phyloP scores from a whole-genome alignment of 1,139 yeast species.

The Candida tetrigidarum region DNA sequence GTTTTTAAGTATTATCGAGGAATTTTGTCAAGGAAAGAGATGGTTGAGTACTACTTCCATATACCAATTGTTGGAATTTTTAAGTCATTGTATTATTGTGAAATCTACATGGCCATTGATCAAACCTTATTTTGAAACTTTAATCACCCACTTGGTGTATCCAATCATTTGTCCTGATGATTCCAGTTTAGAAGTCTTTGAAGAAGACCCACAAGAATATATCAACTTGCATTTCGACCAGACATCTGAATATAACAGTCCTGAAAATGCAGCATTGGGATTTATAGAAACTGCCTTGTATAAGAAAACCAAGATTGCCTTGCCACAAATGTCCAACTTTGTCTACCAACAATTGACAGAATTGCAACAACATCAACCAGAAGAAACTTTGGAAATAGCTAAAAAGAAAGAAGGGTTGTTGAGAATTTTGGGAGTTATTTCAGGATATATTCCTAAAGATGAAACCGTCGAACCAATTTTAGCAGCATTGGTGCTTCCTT shows the following conservation, averaged over 20 bases:
- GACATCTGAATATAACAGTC: slow-evolving; percentile 59
- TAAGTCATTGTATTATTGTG: slow-evolving; percentile 71
- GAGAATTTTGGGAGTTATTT: slow-evolving; percentile 75
- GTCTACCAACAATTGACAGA: slow-evolving; percentile 58
- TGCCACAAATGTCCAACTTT: slow-evolving; percentile 69
- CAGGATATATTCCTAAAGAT: slow-evolving; percentile 66
- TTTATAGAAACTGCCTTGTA: slow-evolving; percentile 67
- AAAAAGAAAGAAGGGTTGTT: slow-evolving; percentile 80
- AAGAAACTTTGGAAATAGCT: slow-evolving; percentile 61
- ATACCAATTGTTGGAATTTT: slow-evolving; percentile 67
- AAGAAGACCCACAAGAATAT: slow-evolving; percentile 89
- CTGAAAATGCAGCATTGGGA: slow-evolving; percentile 72
- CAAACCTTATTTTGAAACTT: slow-evolving; percentile 67
- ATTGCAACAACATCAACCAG: slow-evolving; percentile 34
- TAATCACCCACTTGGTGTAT: slow-evolving; percentile 74
- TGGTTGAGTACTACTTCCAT: slow-evolving; percentile 77
- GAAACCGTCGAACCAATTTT: slow-evolving; percentile 66
- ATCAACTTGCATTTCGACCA: slow-evolving; percentile 78
- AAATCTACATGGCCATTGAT: slow-evolving; percentile 73
- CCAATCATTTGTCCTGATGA: slow-evolving; percentile 80
- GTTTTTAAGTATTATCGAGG: slow-evolving; percentile 67
- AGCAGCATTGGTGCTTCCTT: slow-evolving; percentile 68
- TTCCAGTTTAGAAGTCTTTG: slow-evolving; percentile 73
- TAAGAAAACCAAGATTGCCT: slow-evolving; percentile 63
- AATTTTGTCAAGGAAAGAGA: slow-evolving; percentile 65